Conservation (phyloP, 805 yeast species). For the Candida ortonii region DNA sequence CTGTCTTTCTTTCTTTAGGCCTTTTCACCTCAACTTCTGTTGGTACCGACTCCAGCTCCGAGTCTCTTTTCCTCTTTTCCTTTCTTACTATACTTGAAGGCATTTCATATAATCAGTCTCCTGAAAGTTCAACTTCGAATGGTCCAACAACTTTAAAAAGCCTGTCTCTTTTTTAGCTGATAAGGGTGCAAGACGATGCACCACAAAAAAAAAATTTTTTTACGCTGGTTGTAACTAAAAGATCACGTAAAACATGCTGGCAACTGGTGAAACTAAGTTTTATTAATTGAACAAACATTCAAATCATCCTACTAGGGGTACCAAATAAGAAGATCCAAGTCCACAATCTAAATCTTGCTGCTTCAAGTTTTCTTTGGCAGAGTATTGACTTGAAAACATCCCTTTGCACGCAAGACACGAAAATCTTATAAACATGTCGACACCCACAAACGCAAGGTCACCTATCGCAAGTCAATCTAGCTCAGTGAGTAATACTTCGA, state of each 20-base stretch:
- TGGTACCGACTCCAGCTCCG: background rate
- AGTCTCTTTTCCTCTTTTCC: constrained; percentile 14
- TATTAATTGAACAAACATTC: no score
- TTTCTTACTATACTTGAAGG: constrained; percentile 20
- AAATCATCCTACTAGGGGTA: no score
- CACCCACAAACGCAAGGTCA: constrained; percentile 8
- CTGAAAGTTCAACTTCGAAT: no score
- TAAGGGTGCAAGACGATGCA: constrained; percentile 1
- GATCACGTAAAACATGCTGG: no score
- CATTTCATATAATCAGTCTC: constrained; percentile 9
- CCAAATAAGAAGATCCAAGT: no score
- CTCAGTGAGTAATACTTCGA: constrained; percentile 6
- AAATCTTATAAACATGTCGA: constrained; percentile 5
- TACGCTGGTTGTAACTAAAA: background rate
- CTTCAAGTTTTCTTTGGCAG: no score
- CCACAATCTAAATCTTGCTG: no score
- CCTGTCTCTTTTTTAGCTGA: constrained; percentile 1
- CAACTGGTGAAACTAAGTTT: no score
- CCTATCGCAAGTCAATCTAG: constrained; percentile 14
- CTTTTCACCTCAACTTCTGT: constrained; percentile 10
- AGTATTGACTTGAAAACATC: background rate
- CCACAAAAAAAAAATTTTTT: background rate
- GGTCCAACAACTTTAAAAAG: no score
- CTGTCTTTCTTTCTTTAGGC: constrained; percentile 36
- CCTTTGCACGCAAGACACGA: background rate